A percentile compares a stretch with the other conserved stretches of the same genome.
Conservation (phyloP, 441 rosid species). For the Sinapis alba region DNA sequence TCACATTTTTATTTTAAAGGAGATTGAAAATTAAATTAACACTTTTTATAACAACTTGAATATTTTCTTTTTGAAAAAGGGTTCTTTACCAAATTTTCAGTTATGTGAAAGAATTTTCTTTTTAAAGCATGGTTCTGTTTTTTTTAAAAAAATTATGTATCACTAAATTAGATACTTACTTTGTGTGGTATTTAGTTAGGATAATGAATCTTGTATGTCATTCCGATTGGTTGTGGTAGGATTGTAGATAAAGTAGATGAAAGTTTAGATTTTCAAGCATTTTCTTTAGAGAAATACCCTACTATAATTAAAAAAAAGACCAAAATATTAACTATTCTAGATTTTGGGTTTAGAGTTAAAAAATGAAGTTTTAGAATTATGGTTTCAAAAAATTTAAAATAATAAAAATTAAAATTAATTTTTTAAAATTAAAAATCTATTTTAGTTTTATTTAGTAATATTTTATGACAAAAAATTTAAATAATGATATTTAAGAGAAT, state of each 20-base stretch:
- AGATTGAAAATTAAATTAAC: background rate
- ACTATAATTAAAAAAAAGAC: too few species aligned
- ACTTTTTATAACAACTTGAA: background rate
- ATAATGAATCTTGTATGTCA: background rate
- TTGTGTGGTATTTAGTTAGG: conserved; percentile 17
- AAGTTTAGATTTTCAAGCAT: background rate
- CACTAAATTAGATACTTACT: background rate
- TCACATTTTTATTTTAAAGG: background rate
- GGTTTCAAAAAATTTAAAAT: too few species aligned
- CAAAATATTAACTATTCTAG: too few species aligned
- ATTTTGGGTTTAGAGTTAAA: too few species aligned
- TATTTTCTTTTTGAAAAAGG: background rate
- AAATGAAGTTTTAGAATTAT: too few species aligned
- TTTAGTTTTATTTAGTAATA: too few species aligned
- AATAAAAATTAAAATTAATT: too few species aligned
- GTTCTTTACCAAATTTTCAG: background rate
- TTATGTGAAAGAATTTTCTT: background rate
- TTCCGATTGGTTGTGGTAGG: background rate
- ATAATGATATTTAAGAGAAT: too few species aligned
- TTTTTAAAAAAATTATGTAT: background rate
- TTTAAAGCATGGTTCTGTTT: background rate
- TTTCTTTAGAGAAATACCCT: too few species aligned
- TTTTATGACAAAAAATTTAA: too few species aligned
- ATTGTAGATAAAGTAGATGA: background rate
- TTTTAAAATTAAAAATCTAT: too few species aligned